These are phyloP conservation scores for Erythrobasidium hasegawianum DNA, from an alignment of 1,284 basidiomycete species.

Conservation along the genomic window DNA sequence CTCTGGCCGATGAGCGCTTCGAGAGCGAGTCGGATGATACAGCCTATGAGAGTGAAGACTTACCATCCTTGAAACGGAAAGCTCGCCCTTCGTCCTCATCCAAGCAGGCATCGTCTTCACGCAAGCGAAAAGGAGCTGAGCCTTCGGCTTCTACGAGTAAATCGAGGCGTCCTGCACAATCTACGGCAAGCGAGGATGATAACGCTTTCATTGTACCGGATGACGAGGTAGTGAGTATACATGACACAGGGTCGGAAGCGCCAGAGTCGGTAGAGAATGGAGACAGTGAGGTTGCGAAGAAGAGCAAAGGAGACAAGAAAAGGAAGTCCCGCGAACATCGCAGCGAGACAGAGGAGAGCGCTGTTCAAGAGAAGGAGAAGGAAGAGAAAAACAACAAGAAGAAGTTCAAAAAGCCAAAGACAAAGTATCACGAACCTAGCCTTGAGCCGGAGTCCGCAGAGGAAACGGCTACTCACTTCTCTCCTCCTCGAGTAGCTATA, in stretches of 20 bases:
- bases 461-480: too few relatives aligned
- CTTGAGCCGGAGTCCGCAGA: background rate
- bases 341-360: background rate
- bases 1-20: conserved; percentile 26
- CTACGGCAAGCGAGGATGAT: too few relatives aligned
- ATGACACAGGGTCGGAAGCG: background rate
- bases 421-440: background rate
- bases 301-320: too few relatives aligned
- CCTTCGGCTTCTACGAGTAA: background rate
- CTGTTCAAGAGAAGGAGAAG: background rate
- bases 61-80: conserved; percentile 2
- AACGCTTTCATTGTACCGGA: too few relatives aligned
- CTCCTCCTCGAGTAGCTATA: too few relatives aligned
- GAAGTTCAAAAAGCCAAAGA: background rate
- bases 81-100: too few relatives aligned
- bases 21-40: conserved; percentile 13
- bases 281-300: background rate
- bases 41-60: conserved; percentile 11
- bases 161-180: too few relatives aligned
- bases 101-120: too few relatives aligned
- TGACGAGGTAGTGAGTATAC: background rate
- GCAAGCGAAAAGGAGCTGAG: background rate
- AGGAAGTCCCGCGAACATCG: background rate
- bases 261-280: conserved; percentile 1
- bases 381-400: too few relatives aligned